phyloP scores from a whole-genome alignment of 1,139 yeast species.

The Hyphopichia buzzinii region DNA sequence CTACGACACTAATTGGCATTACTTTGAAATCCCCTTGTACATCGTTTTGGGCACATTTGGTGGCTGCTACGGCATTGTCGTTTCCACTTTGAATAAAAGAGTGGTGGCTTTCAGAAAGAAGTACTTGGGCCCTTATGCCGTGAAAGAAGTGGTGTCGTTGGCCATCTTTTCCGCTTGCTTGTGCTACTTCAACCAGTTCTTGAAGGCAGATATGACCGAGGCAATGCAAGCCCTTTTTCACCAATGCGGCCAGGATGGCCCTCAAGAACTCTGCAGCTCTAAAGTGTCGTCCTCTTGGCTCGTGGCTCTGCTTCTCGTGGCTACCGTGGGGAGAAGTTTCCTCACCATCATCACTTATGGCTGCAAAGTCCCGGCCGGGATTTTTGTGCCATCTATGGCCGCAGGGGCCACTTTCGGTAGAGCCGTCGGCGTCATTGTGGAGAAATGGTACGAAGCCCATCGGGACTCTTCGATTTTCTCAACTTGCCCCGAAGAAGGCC shows the following conservation, averaged over 20 bases:
- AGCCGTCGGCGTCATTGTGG: conserved; percentile 70
- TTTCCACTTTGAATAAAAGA: conserved; percentile 74
- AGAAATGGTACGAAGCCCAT: conserved; percentile 47
- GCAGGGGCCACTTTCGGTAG: conserved; percentile 95
- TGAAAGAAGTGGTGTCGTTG: conserved; percentile 69
- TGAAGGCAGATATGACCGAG: conserved; percentile 90
- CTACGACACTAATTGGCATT: conserved; percentile 84
- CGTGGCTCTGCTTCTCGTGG: conserved; percentile 57
- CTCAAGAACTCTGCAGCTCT: conserved; percentile 48
- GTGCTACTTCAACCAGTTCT: conserved; percentile 80
- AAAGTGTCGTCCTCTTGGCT: conserved; percentile 31
- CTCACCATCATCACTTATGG: conserved; percentile 87
- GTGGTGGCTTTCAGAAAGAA: conserved; percentile 78
- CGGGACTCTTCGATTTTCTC: conserved; percentile 46
- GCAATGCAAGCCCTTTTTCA: conserved; percentile 87
- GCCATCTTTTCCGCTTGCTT: conserved; percentile 71
- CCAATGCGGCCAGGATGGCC: conserved; percentile 61
- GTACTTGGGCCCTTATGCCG: conserved; percentile 55
- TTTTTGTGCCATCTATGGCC: conserved; percentile 95
- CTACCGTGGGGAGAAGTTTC: conserved; percentile 68
- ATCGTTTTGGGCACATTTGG: conserved; percentile 84
- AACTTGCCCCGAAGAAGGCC: conserved; percentile 40
- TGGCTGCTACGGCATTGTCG: conserved; percentile 82
- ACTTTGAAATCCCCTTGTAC: conserved; percentile 80
- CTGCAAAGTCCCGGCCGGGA: conserved; percentile 91